A percentile compares a stretch with the other conserved stretches of the same genome.
Evolutionary conservation across 1,284 basidiomycete species (phyloP).

Genomic region (Microbotryum saponariae): DNA sequence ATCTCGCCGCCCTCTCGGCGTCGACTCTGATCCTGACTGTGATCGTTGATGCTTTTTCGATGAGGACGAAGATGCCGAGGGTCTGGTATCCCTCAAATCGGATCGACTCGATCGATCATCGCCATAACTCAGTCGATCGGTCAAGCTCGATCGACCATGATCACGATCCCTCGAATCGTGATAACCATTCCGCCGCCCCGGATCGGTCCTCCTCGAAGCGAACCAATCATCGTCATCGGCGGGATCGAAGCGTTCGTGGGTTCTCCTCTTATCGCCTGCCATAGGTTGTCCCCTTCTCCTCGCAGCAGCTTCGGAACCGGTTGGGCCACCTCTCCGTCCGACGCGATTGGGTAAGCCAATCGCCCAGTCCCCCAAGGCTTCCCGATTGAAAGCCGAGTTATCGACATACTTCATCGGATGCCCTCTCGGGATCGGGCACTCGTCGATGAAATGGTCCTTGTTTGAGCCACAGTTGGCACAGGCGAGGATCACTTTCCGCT

Average conservation of each 20-base stretch:
- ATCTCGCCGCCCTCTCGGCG: too few relatives aligned
- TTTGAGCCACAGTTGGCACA: constrained; percentile 30
- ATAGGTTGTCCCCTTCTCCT: constrained; percentile 2
- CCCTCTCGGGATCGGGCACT: constrained; percentile 28
- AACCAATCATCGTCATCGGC: constrained; percentile 28
- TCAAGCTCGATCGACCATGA: too few relatives aligned
- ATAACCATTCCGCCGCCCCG: too few relatives aligned
- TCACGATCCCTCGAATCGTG: too few relatives aligned
- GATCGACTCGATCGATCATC: too few relatives aligned
- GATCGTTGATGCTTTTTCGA: too few relatives aligned
- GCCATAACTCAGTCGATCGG: too few relatives aligned
- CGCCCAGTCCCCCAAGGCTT: constrained; percentile 16
- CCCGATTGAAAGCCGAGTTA: constrained; percentile 26
- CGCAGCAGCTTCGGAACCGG: not conserved
- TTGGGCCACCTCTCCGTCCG: not conserved
- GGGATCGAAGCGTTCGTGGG: too few relatives aligned
- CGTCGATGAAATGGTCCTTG: constrained; percentile 31
- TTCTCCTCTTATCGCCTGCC: not conserved
- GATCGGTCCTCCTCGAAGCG: constrained; percentile 12
- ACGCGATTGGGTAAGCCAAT: not conserved
- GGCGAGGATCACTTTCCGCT: constrained; percentile 21
- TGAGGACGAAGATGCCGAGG: too few relatives aligned
- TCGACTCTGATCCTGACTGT: too few relatives aligned
- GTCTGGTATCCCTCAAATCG: too few relatives aligned
- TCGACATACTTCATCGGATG: constrained; percentile 29